phyloP scores from a whole-genome alignment of 2,329 filamentous ascomycete species.

The Zelopaecilomyces penicillatus region DNA sequence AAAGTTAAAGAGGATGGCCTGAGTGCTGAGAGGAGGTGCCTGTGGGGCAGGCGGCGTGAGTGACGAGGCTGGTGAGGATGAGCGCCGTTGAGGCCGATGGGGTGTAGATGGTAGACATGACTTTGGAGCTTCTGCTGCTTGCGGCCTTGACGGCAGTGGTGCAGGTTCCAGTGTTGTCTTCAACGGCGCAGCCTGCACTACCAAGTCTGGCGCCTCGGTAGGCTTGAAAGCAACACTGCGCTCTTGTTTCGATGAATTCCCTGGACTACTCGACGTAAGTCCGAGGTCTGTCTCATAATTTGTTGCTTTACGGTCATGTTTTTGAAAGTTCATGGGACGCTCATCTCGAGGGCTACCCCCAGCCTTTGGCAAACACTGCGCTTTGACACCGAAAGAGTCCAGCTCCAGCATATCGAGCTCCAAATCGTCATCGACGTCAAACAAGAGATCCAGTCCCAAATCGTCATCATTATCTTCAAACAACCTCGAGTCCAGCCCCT shows the following conservation, averaged over 20 bases:
- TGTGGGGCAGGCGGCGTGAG: conserved; percentile 13
- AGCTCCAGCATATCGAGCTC: conserved; percentile 17
- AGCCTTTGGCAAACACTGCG: too few relatives aligned
- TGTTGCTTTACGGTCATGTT: background rate
- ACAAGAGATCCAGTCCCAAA: too few relatives aligned
- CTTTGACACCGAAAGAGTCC: conserved; percentile 7
- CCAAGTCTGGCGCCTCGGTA: background rate
- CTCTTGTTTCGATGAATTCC: background rate
- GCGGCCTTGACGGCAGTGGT: background rate
- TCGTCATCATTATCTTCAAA: background rate
- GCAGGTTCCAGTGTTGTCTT: background rate
- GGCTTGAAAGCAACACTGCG: background rate
- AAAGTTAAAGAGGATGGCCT: conserved; percentile 42
- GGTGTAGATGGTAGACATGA: too few relatives aligned
- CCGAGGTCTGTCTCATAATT: conserved; percentile 3
- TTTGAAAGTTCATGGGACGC: background rate
- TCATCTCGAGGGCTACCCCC: too few relatives aligned
- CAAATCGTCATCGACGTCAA: conserved; percentile 7
- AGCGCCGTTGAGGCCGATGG: background rate
- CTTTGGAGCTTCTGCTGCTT: background rate
- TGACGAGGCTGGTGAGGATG: conserved; percentile 9
- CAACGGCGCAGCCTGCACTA: too few relatives aligned
- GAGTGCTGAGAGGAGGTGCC: conserved; percentile 35
- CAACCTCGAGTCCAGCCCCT: too few relatives aligned
- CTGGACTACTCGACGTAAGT: background rate